Percentiles rank a stretch among this genome's conserved stretches.
Evolutionary conservation across 192 early-diverging fungal species (phyloP).

Genomic region (Gonapodya sp.): DNA sequence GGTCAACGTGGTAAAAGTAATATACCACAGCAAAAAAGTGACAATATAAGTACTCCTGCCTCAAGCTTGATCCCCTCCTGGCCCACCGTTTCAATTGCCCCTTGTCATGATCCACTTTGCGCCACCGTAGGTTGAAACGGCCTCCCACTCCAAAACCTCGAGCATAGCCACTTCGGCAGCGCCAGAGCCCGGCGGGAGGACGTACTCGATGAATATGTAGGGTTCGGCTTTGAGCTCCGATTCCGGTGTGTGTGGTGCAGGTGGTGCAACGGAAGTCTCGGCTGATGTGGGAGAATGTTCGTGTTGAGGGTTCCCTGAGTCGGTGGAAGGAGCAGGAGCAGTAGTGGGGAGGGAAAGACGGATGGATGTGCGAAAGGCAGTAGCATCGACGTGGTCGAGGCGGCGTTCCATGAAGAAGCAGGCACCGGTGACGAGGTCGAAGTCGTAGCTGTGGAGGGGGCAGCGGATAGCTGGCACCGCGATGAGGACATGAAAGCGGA

Average conservation of each 20-base stretch:
- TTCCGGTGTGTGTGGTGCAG: too few relatives aligned
- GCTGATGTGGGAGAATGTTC: background rate
- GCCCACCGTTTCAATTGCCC: background rate
- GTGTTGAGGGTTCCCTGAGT: too few relatives aligned
- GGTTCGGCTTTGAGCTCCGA: background rate
- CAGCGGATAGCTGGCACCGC: background rate
- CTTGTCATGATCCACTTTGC: background rate
- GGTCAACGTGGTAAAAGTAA: too few relatives aligned
- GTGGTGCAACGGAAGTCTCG: background rate
- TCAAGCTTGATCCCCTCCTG: too few relatives aligned
- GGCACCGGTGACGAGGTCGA: background rate
- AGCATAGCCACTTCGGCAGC: background rate
- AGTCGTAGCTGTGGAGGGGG: conserved; percentile 7
- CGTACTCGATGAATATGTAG: background rate
- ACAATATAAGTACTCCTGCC: too few relatives aligned
- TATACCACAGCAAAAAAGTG: too few relatives aligned
- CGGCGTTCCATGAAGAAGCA: background rate
- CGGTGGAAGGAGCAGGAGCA: too few relatives aligned
- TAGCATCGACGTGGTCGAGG: background rate
- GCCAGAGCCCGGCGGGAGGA: background rate
- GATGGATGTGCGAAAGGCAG: background rate
- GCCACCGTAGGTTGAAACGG: background rate
- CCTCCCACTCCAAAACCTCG: background rate
- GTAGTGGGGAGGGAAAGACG: too few relatives aligned
- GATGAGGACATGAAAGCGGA: background rate